These are phyloP conservation scores for Lotus japonicus DNA, from an alignment of 306 rosid genomes.

Conservation along the genomic window DNA sequence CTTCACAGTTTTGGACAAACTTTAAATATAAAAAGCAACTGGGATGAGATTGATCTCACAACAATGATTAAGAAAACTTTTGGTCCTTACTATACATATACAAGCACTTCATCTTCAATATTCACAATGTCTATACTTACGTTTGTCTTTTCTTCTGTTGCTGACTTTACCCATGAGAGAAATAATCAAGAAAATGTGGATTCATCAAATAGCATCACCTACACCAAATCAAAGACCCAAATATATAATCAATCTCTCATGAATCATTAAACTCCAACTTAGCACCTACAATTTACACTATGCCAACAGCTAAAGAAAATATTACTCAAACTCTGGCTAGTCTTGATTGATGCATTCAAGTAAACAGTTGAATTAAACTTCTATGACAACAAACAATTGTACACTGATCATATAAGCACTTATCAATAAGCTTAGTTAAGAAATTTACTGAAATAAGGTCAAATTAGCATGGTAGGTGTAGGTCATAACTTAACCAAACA, in stretches of 20 bases:
- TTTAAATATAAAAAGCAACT: neutral
- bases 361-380: too few relatives aligned
- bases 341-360: too few relatives aligned
- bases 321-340: neutral
- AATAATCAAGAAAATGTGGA: slow-evolving; percentile 44
- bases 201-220: slow-evolving; percentile 93
- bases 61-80: slow-evolving; percentile 35
- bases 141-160: slow-evolving; percentile 29
- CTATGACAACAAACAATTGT: too few relatives aligned
- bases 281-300: neutral
- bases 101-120: slow-evolving; percentile 37
- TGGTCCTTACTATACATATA: slow-evolving; percentile 37
- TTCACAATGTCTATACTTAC: slow-evolving; percentile 40
- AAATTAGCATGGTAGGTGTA: too few relatives aligned
- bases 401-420: too few relatives aligned
- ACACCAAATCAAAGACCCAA: slow-evolving; percentile 9
- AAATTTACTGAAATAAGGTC: too few relatives aligned
- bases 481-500: too few relatives aligned
- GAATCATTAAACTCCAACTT: neutral
- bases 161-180: slow-evolving; percentile 48
- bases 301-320: neutral
- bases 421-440: too few relatives aligned
- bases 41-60: slow-evolving; percentile 26
- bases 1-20: neutral
- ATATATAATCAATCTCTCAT: neutral